phyloP scores from a whole-genome alignment of 2,329 filamentous ascomycete species.

The Fusarium oxysporum region DNA sequence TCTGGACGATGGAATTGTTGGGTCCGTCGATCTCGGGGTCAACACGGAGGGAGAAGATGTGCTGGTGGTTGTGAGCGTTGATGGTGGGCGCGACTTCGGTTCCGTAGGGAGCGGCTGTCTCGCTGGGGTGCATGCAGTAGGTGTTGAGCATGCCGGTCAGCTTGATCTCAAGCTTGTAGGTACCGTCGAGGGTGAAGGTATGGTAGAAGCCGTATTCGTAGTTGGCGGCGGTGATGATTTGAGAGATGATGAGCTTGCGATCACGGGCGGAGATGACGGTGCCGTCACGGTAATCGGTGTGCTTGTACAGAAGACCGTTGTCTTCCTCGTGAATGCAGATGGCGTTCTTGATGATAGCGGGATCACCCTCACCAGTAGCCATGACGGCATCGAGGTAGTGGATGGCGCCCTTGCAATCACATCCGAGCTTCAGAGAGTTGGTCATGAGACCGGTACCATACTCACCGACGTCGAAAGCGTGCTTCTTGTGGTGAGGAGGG shows the following conservation, averaged over 20 bases:
- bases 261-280: slow-evolving; percentile 68
- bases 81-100: slow-evolving; percentile 73
- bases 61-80: slow-evolving; percentile 76
- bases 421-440: slow-evolving; percentile 81
- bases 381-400: slow-evolving; percentile 93
- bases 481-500: slow-evolving; percentile 82
- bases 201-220: slow-evolving; percentile 67
- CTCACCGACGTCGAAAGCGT: slow-evolving; percentile 84
- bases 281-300: slow-evolving; percentile 71
- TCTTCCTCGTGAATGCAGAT: slow-evolving; percentile 82
- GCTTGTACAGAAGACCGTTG: slow-evolving; percentile 72
- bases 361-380: slow-evolving; percentile 81
- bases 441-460: slow-evolving; percentile 88
- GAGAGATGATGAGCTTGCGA: slow-evolving; percentile 71
- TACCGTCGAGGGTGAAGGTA: slow-evolving; percentile 66
- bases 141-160: slow-evolving; percentile 62
- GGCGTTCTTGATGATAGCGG: slow-evolving; percentile 88
- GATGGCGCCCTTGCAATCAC: slow-evolving; percentile 90
- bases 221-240: slow-evolving; percentile 74
- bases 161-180: slow-evolving; percentile 70
- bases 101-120: slow-evolving; percentile 64
- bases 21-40: slow-evolving; percentile 74
- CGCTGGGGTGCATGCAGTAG: slow-evolving; percentile 55
- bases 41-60: slow-evolving; percentile 75
- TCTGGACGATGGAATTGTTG: slow-evolving; percentile 75